Base-by-base conservation (phyloP, 2,329 filamentous ascomycete genomes). In the Davidsoniella virescens region DNA sequence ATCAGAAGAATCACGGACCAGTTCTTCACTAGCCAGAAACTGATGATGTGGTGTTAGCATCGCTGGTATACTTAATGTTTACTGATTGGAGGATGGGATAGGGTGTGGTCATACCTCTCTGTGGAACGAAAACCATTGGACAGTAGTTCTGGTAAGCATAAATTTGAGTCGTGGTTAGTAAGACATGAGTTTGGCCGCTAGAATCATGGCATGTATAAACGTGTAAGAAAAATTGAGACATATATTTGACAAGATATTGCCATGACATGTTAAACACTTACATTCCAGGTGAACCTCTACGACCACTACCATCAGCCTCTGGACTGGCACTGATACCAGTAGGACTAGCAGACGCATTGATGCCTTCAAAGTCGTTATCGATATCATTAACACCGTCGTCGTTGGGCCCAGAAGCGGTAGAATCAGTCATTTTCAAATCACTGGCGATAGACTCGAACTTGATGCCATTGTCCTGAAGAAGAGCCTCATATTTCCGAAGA, bases 401-500 rank as follows among this genome's bases (percentile, higher is more conserved):
- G 3, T 55, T 57, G 16, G 36, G 37, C 12, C 39, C 17, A 20
- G 9, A 16, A 16, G 7, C 41, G 18, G 25, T 20, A 18, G 16
- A 16, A 8, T 50, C 48, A 2, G 42, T 8, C 3, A 38, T 14
- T 25, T 16, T 23, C 7, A 55, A 29, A 33, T 74, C 68, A n/a
- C 70, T 64, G 41, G 76, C 75, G 17, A 84, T 70, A 14, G 79
- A 71, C 46, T 86, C 77, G 56, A 87, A 84, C n/a, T 70, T 64
- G 58, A 87, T 75, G 47, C 78, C 74, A 57, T 85, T 70, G 61
- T 82, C 71, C 49, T 70, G 69, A 29, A 87, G 67, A 39, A 87
- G 65, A 5, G 65, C 61, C 63, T 87, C 84, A 57, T 87, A 87
- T 46, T 74, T 73, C 49, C 72, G 75, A 18, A 87, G 67, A n/a